Base-by-base conservation (phyloP, 345 rosid genomes). In the Lepidium aucheri region DNA sequence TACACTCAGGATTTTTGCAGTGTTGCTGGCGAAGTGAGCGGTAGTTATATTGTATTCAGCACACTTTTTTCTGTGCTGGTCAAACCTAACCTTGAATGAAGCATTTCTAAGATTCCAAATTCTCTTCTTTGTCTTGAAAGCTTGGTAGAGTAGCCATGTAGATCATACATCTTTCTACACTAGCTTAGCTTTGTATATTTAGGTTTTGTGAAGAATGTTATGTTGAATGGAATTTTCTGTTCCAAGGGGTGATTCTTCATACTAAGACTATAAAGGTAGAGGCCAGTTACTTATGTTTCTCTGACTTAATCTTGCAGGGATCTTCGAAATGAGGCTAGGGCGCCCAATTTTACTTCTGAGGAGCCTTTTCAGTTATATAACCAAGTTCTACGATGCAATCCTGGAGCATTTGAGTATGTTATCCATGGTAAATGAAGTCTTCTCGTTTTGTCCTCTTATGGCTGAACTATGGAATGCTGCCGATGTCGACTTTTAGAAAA, bases 351-450 rank as follows among this genome's bases (percentile, higher is more conserved):
- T 65, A 77, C 60, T 54, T 40, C 63, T 58, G 70, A 63, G 75
- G 85, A 83, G 78, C 83, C 84, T 13, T 74, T 70, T 69, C 81
- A 78, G 59, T 86, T 90, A 73, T 72, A 81, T 73, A 81, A 77
- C 61, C 87, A 78, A 70, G 85, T 93, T 86, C 81, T 88, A 38
- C 87, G 38, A 57, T 83, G 63, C 62, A 75, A 80, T 78, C 87
- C 86, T 8, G 78, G 82, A 57, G 98, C 97, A 73, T 86, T 90
- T 74, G 94, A 93, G 86, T 86, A 82, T 83, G 87, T 77, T 62
- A 78, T 77, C 73, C 83, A 85, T 71, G 96, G 97, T 88, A 88
- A 86, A 79, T 70, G 74, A 85, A 72, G 51, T 61, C 79, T 73
- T 76, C 71, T 74, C 26, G 7, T 73, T 63, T 68, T 67, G 59